phyloP scores from a whole-genome alignment of 139 green algal species.

The Coelastrella sp. region DNA sequence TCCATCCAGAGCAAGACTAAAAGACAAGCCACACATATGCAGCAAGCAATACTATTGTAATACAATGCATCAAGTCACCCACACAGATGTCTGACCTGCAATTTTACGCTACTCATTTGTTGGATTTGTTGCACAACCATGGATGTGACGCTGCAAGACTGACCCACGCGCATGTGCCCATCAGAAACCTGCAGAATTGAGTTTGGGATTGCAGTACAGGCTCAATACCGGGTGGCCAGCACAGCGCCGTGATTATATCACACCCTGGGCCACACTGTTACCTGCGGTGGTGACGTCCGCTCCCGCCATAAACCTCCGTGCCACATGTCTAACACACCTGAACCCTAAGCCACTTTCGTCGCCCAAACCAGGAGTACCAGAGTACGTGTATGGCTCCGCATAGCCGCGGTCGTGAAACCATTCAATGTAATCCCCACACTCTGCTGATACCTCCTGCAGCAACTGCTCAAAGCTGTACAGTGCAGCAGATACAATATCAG shows the following conservation, averaged over 20 bases:
- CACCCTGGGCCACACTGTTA: background rate
- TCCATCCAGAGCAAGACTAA: too few species aligned
- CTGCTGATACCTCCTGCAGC: background rate
- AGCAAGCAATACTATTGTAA: too few species aligned
- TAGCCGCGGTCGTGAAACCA: conserved; percentile 19
- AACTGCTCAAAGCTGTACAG: background rate
- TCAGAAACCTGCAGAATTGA: too few species aligned
- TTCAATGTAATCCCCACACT: conserved; percentile 6
- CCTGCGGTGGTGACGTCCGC: background rate
- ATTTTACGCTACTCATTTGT: too few species aligned
- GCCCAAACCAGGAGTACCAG: background rate
- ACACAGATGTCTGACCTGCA: too few species aligned
- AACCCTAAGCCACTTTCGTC: background rate
- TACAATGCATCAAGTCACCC: too few species aligned
- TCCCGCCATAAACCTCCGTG: conserved; percentile 20
- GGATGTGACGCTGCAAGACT: too few species aligned
- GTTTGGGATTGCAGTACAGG: too few species aligned
- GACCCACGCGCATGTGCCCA: too few species aligned
- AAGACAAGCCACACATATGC: too few species aligned
- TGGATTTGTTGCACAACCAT: too few species aligned
- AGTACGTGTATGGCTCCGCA: conserved; percentile 2
- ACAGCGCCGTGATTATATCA: background rate
- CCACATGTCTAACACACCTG: conserved; percentile 17
- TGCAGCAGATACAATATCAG: background rate
- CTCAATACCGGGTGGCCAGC: background rate